Base-by-base conservation (phyloP, 306 rosid species). In the Quercus ilex region DNA sequence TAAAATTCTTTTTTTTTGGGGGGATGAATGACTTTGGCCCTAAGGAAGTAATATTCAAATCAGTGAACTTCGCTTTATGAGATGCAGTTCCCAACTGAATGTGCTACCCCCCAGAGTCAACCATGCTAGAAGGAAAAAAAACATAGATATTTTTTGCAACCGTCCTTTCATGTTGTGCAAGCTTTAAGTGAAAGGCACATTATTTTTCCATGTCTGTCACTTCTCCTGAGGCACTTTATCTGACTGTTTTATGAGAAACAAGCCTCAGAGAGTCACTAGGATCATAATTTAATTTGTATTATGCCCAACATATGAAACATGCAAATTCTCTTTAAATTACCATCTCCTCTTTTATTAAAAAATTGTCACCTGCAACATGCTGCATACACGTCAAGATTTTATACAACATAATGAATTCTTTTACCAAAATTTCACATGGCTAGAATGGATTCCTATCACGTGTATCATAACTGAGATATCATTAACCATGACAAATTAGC, bases 381-480 rank as follows among this genome's bases (percentile, higher is more conserved):
- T 30, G 9, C 71, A 64, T 33, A 33, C 43, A 30, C 19, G 20
- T 30, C 10, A 65, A 31, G 14, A 26, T 26, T 64, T 31, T 31
- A 62, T 28, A 26, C n/a, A 14, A 62, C 69, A 26, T 57, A 57
- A 43, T 20, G 28, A 20, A 57, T 62, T 62, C 15, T 62, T 26
- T 62, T 26, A 26, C 10, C 3, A 26, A 18, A 14, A 26, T 3
- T 12, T 28, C 14, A 18, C 38, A 12, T 4, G 12, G 49, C 11
- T 43, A 62, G 19, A 25, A 62, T 25, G 5, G 1, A 2, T 63
- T 15, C 38, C 10, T 9, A 57, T 57, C 63, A 20, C 8, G 63
- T 7, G 28, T n/a, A 82, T 76, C 84, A 59, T 64, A 79, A 65
- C 30, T 38, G 69, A 63, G 30, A 31, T 72, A 53, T 83, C 60